Conservation (phyloP, 257 asterid species). For the Solanum medicagineum region DNA sequence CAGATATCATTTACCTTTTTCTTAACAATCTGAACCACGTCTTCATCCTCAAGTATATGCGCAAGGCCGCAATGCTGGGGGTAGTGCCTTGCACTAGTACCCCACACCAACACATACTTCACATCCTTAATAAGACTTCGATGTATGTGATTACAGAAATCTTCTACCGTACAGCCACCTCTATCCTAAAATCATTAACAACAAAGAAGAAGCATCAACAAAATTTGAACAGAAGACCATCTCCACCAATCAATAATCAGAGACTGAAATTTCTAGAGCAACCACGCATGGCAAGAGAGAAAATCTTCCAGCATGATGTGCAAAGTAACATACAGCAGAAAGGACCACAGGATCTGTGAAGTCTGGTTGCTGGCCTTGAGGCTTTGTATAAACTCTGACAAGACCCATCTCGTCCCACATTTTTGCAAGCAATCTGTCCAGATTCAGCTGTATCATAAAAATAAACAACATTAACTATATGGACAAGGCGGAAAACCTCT, state of each 20-base stretch:
- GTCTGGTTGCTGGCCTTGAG: slow-evolving; percentile 99
- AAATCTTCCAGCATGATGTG: not conserved
- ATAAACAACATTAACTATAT: slow-evolving; percentile 1
- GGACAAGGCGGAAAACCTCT: not conserved
- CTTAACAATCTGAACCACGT: slow-evolving; percentile 95
- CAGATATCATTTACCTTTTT: slow-evolving; percentile 50
- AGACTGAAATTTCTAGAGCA: not conserved
- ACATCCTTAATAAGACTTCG: slow-evolving; percentile 91
- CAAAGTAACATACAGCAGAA: slow-evolving; percentile 50
- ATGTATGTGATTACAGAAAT: slow-evolving; percentile 93
- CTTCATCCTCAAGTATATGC: slow-evolving; percentile 85
- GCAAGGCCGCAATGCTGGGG: slow-evolving; percentile 97
- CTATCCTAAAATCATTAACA: slow-evolving; percentile 55
- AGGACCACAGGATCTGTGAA: slow-evolving; percentile 93
- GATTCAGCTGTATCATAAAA: slow-evolving; percentile 17
- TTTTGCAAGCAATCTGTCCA: slow-evolving; percentile 69
- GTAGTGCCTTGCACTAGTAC: slow-evolving; percentile 86
- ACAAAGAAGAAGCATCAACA: not conserved
- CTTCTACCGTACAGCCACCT: slow-evolving; percentile 96
- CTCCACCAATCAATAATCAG: not conserved
- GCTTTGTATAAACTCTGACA: slow-evolving; percentile 87
- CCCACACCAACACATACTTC: slow-evolving; percentile 95
- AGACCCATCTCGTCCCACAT: slow-evolving; percentile 96
- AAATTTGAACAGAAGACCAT: not conserved
- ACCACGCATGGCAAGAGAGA: not conserved